phyloP scores from a whole-genome alignment of 768 basidiomycete species.

The Tulasnella sp. region DNA sequence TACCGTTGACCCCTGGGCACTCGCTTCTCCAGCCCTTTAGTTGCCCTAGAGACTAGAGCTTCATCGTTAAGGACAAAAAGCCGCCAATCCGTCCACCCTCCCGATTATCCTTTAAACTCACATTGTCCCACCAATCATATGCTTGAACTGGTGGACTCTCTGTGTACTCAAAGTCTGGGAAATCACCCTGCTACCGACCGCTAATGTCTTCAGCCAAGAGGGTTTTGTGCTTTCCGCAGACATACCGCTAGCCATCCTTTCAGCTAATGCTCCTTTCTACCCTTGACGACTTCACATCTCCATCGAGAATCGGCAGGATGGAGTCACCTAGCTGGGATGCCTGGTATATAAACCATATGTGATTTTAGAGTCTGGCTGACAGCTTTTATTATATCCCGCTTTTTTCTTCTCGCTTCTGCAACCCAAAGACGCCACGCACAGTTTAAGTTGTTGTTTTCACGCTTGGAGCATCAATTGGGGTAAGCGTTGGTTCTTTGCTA shows the following conservation, averaged over 20 bases:
- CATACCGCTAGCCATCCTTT: not conserved
- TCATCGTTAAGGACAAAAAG: not conserved
- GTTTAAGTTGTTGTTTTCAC: no score
- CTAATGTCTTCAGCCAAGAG: not conserved
- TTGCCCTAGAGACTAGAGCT: not conserved
- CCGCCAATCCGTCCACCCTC: not conserved
- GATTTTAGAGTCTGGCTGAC: not conserved
- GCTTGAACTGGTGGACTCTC: not conserved
- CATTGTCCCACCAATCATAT: not conserved
- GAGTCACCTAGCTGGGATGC: not conserved
- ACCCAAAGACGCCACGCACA: not conserved
- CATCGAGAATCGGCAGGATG: not conserved
- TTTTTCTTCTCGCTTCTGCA: not conserved
- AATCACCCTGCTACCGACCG: not conserved
- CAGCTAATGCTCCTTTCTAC: not conserved
- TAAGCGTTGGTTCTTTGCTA: no score
- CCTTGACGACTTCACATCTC: not conserved
- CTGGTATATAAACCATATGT: not conserved
- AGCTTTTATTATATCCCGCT: not conserved
- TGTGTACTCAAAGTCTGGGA: not conserved
- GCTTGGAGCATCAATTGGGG: no score
- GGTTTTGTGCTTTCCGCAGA: constrained; percentile 3
- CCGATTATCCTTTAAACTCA: not conserved
- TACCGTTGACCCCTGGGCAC: not conserved
- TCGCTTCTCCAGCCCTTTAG: not conserved